Percentiles rank a stretch among this genome's conserved stretches.
These are phyloP conservation scores for Jamesozyma lodderae DNA, from an alignment of 805 yeast species.

Conservation along the genomic window DNA sequence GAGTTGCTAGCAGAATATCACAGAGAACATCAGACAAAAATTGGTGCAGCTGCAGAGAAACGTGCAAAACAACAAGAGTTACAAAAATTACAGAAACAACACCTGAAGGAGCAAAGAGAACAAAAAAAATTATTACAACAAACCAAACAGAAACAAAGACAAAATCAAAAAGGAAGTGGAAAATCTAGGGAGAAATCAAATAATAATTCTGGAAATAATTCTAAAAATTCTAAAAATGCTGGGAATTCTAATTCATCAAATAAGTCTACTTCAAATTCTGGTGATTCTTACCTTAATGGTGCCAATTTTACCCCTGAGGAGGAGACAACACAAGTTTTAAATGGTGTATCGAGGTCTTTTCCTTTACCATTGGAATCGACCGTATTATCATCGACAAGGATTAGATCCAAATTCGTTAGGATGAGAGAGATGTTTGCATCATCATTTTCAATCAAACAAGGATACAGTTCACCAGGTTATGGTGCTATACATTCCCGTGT, in stretches of 20 bases:
- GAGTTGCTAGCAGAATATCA: constrained; percentile 81
- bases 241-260: not conserved
- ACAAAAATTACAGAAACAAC: constrained; percentile 23
- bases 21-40: constrained; percentile 82
- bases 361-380: constrained; percentile 80
- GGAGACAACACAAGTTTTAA: constrained; percentile 84
- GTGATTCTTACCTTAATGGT: constrained; percentile 17
- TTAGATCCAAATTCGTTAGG: constrained; percentile 66
- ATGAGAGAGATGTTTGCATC: constrained; percentile 93
- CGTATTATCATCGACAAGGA: constrained; percentile 57
- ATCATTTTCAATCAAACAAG: constrained; percentile 37
- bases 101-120: constrained; percentile 23
- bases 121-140: constrained; percentile 29
- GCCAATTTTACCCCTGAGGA: constrained; percentile 79
- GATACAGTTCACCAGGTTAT: constrained; percentile 49
- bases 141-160: constrained; percentile 22
- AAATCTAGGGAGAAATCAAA: constrained; percentile 10
- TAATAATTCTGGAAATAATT: constrained; percentile 1
- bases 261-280: not conserved
- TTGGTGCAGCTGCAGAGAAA: constrained; percentile 72
- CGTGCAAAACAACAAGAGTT: constrained; percentile 58
- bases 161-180: constrained; percentile 1
- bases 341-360: constrained; percentile 72
- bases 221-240: constrained; percentile 1
- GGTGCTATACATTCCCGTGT: constrained; percentile 45